These are phyloP conservation scores for Piper betle DNA, from an alignment of 164 flowering plant species.

Conservation along the genomic window DNA sequence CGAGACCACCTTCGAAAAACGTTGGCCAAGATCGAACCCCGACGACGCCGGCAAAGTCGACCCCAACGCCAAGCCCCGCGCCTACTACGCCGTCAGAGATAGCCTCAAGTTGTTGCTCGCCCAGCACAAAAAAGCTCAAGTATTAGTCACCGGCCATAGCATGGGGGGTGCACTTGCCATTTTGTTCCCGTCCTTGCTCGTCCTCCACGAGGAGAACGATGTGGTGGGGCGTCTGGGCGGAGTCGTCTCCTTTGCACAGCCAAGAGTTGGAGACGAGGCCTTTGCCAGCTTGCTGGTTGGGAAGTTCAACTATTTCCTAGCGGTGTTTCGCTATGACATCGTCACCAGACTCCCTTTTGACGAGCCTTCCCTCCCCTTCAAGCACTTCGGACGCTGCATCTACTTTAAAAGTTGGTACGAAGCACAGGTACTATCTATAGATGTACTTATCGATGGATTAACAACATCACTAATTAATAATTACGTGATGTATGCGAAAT, in stretches of 20 bases:
- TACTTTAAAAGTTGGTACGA: slow-evolving; percentile 35
- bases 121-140: slow-evolving; percentile 18
- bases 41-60: too few species aligned
- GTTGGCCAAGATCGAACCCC: slow-evolving; percentile 38
- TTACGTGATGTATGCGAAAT: too few species aligned
- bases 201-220: slow-evolving; percentile 27
- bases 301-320: slow-evolving; percentile 26
- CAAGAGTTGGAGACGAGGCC: slow-evolving; percentile 46
- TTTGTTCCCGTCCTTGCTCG: slow-evolving; percentile 37
- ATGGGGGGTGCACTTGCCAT: slow-evolving; percentile 57
- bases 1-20: slow-evolving; percentile 10
- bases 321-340: slow-evolving; percentile 43
- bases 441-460: too few species aligned
- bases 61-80: slow-evolving; percentile 12
- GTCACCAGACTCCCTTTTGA: slow-evolving; percentile 56
- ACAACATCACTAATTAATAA: too few species aligned
- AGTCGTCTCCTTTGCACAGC: slow-evolving; percentile 53
- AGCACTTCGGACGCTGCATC: slow-evolving; percentile 50
- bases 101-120: slow-evolving; percentile 18
- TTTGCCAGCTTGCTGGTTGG: slow-evolving; percentile 29
- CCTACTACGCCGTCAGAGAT: slow-evolving; percentile 42
- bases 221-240: slow-evolving; percentile 33
- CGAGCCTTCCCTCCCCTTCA: slow-evolving; percentile 23
- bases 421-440: slow-evolving; percentile 53
- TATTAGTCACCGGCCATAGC: slow-evolving; percentile 56